Base-by-base conservation (phyloP, 306 rosid genomes). In the Dryas alaskensis region DNA sequence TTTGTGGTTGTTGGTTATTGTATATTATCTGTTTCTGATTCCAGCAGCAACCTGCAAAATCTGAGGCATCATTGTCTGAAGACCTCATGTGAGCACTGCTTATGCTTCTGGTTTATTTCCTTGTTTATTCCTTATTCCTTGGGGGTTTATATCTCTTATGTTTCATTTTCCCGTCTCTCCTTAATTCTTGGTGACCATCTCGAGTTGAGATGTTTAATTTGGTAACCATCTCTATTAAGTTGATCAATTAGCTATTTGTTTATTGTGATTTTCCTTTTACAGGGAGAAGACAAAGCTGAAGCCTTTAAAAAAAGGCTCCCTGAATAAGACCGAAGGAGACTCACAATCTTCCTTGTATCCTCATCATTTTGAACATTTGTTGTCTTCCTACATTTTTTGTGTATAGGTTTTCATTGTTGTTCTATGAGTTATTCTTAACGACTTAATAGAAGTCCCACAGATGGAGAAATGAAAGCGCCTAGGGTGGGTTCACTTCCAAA, bases 261-360 rank as follows among this genome's bases (percentile, higher is more conserved):
- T 12, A 5, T 19, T 81, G 71, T 47, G 67, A 75, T 66, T 76
- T 73, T 7, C 64, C 75, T 63, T 54, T 83, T 72, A n/a, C 85
- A 95, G 99, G 88, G 96, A 88, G 84, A 87, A 78, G 83, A 68
- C 74, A 43, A 82, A 79, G 71, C 74, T 89, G 63, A 84, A 73
- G 67, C 62, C 76, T 66, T 69, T 74, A 67, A 83, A 81, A 82
- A 87, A 88, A 68, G 92, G 58, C 48, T 51, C 82, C 19, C 73
- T 62, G 69, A 80, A 81, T 80, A 79, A 67, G 60, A 76, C 74
- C 76, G 89, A 86, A 76, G 96, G 77, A 80, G 96, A 86, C 31
- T 60, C 74, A 4, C 90, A 89, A 81, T 72, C 89, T 75, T 86
- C 93, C 51, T 81, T 65, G 97, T 95, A 95, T 95, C 99, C 99